These are phyloP conservation scores for Neurospora sp. DNA, from an alignment of 2,329 filamentous ascomycete species.

Conservation along the genomic window DNA sequence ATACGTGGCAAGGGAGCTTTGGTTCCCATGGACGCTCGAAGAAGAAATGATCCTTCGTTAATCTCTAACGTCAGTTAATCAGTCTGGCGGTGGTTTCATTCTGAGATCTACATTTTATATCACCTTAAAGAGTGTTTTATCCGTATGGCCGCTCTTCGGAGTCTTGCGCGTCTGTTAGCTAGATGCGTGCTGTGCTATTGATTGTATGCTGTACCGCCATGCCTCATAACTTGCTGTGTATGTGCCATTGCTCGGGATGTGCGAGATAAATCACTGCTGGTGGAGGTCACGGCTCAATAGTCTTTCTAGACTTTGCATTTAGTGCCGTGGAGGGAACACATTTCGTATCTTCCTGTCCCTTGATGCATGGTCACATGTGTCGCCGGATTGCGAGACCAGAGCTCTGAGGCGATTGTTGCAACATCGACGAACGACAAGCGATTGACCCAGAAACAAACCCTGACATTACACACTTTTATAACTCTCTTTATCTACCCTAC, in stretches of 20 bases:
- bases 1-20: conserved; percentile 21
- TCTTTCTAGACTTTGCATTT: not conserved
- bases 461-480: not conserved
- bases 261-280: not conserved
- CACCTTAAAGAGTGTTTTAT: not conserved
- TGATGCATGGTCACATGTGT: not conserved
- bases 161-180: not conserved
- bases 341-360: not conserved
- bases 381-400: not conserved
- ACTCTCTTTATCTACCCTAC: not conserved
- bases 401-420: not conserved
- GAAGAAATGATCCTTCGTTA: conserved; percentile 47
- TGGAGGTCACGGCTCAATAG: not conserved
- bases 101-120: conserved; percentile 41
- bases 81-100: conserved; percentile 47
- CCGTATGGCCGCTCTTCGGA: not conserved
- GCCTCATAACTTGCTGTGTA: not conserved
- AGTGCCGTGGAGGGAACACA: not conserved
- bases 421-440: no score
- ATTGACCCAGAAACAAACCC: not conserved
- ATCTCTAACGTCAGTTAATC: conserved; percentile 40
- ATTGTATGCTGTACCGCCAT: not conserved
- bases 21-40: conserved; percentile 29
- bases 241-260: not conserved
- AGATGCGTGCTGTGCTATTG: not conserved